These are phyloP conservation scores for Colletotrichum musae DNA, from an alignment of 2,329 filamentous ascomycete species.

Conservation along the genomic window DNA sequence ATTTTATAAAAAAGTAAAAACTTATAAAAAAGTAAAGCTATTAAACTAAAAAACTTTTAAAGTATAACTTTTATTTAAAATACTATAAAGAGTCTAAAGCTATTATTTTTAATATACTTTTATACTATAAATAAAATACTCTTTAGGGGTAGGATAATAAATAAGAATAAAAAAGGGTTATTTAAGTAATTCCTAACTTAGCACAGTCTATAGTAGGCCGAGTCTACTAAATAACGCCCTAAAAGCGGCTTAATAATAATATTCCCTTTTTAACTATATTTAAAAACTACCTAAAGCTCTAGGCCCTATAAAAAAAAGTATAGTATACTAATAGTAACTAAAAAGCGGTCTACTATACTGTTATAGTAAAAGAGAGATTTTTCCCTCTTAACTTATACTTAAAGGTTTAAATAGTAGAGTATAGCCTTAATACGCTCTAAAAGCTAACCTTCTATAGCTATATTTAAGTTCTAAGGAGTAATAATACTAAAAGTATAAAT, in stretches of 20 bases:
- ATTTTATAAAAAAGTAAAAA: neutral
- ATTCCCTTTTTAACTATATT: too few relatives aligned
- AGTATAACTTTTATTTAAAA: neutral
- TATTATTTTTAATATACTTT: slow-evolving; percentile 16
- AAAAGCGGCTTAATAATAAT: too few relatives aligned
- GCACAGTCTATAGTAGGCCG: neutral
- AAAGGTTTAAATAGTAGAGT: slow-evolving; percentile 5
- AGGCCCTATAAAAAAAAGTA: neutral
- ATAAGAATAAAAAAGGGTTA: neutral
- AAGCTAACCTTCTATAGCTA: slow-evolving; percentile 7
- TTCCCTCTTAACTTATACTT: slow-evolving; percentile 4
- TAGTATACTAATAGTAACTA: neutral
- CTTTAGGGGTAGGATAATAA: slow-evolving; percentile 1
- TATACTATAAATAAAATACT: slow-evolving; percentile 16
- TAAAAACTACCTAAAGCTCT: neutral
- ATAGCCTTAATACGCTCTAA: slow-evolving; percentile 10
- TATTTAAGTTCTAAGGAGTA: neutral
- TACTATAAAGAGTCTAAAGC: neutral
- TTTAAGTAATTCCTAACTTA: slow-evolving; percentile 5
- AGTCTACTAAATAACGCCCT: neutral
- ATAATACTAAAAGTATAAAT: neutral
- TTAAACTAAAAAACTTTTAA: neutral
- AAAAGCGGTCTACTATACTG: neutral
- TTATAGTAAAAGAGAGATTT: neutral
- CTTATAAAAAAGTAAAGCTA: neutral